Percentiles rank a stretch among this genome's conserved stretches.
Evolutionary conservation across 345 rosid species (phyloP).

Genomic region (Limnanthes douglasii): DNA sequence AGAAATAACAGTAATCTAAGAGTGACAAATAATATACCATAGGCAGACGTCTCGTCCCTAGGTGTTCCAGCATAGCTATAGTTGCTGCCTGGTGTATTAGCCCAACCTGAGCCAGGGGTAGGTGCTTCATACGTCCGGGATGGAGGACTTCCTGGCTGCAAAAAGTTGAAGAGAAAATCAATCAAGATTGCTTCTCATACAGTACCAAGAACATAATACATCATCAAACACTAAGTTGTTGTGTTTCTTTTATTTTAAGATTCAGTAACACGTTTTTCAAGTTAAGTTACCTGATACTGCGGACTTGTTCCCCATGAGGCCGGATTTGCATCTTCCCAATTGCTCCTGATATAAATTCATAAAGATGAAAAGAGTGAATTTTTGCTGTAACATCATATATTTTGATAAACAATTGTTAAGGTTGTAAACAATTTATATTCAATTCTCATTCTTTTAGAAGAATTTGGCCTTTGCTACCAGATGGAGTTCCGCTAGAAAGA

Average conservation of each 20-base stretch:
- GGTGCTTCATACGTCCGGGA: conserved; percentile 87
- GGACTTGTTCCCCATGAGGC: conserved; percentile 87
- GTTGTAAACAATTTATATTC: too few relatives aligned
- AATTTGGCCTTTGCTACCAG: too few relatives aligned
- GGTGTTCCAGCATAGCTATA: conserved; percentile 92
- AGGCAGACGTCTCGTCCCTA: conserved; percentile 58
- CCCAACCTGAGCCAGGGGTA: conserved; percentile 92
- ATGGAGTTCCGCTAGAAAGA: too few relatives aligned
- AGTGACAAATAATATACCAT: conserved; percentile 25
- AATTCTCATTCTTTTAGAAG: too few relatives aligned
- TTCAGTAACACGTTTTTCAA: too few relatives aligned
- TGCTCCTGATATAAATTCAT: conserved; percentile 54
- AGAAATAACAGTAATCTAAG: too few relatives aligned
- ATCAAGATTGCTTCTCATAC: conserved; percentile 7
- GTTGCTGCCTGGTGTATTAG: conserved; percentile 80
- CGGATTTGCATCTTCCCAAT: conserved; percentile 95
- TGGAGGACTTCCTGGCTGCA: conserved; percentile 93
- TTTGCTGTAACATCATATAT: too few relatives aligned
- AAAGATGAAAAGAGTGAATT: too few relatives aligned
- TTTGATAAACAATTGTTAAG: too few relatives aligned
- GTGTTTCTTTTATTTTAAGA: too few relatives aligned
- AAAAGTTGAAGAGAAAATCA: conserved; percentile 1
- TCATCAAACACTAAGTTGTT: too few relatives aligned
- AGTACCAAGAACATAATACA: too few relatives aligned
- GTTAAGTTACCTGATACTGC: conserved; percentile 83